These are phyloP conservation scores for Suillus americanus DNA, from an alignment of 768 basidiomycete genomes.

Conservation along the genomic window DNA sequence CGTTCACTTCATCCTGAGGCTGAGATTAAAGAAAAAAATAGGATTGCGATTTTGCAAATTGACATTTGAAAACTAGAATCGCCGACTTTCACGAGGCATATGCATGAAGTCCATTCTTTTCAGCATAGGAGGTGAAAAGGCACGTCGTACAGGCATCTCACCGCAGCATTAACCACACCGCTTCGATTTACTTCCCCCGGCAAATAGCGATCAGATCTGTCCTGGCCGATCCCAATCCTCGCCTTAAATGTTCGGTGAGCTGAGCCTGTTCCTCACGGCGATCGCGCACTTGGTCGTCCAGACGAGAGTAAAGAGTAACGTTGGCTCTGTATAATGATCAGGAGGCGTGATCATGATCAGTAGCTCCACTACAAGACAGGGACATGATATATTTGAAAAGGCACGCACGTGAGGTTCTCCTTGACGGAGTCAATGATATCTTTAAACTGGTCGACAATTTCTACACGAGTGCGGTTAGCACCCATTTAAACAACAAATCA, in stretches of 20 bases:
- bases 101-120: not conserved
- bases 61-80: constrained; percentile 2
- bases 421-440: constrained; percentile 19
- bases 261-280: constrained; percentile 19
- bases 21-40: not conserved
- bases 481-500: constrained; percentile 8
- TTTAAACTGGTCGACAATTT: constrained; percentile 6
- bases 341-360: constrained; percentile 11
- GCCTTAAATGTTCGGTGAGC: constrained; percentile 17
- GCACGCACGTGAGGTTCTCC: constrained; percentile 28
- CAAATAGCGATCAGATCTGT: constrained; percentile 6
- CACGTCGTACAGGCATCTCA: not conserved
- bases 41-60: constrained; percentile 1
- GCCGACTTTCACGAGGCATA: not conserved
- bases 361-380: not conserved
- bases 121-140: not conserved
- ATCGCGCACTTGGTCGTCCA: constrained; percentile 22
- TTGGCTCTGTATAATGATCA: constrained; percentile 18
- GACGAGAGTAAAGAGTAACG: constrained; percentile 17
- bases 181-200: constrained; percentile 3
- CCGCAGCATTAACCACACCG: constrained; percentile 2
- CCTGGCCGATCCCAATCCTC: constrained; percentile 19
- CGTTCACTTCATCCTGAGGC: not conserved
- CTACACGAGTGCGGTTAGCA: not conserved
- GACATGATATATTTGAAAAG: not conserved